Evolutionary conservation across 2,329 filamentous ascomycete species (phyloP).

Genomic region (Lachnellula hyalina): DNA sequence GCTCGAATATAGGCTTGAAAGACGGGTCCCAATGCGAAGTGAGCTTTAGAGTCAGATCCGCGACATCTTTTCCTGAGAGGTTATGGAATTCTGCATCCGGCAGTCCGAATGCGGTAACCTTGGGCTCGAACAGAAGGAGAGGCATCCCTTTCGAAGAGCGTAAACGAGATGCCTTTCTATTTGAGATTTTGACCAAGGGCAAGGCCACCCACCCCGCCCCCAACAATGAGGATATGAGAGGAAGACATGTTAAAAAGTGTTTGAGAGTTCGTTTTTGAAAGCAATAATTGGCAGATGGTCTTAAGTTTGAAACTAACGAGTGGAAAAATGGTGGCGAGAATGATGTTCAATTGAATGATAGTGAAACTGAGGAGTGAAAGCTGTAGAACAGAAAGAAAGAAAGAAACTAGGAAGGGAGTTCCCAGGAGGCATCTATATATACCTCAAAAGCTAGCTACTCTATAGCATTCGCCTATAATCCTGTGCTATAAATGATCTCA

Average conservation of each 20-base stretch:
- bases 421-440: background rate
- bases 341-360: background rate
- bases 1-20: constrained; percentile 13
- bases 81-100: constrained; percentile 4
- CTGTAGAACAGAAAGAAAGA: background rate
- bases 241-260: background rate
- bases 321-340: background rate
- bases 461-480: background rate
- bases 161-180: constrained; percentile 38
- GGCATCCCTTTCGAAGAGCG: constrained; percentile 51
- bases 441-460: background rate
- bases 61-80: constrained; percentile 5
- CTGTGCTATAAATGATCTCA: background rate
- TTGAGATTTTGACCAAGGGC: constrained; percentile 29
- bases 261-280: background rate
- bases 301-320: background rate
- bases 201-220: constrained; percentile 33
- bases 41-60: constrained; percentile 7
- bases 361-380: background rate
- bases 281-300: no score
- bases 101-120: constrained; percentile 31
- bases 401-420: background rate
- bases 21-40: constrained; percentile 11
- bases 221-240: constrained; percentile 26
- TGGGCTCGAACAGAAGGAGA: constrained; percentile 42